Percentiles rank a stretch among this genome's conserved stretches.
Conservation (phyloP, 2,329 filamentous ascomycete genomes). For the Cercospora zeina region DNA sequence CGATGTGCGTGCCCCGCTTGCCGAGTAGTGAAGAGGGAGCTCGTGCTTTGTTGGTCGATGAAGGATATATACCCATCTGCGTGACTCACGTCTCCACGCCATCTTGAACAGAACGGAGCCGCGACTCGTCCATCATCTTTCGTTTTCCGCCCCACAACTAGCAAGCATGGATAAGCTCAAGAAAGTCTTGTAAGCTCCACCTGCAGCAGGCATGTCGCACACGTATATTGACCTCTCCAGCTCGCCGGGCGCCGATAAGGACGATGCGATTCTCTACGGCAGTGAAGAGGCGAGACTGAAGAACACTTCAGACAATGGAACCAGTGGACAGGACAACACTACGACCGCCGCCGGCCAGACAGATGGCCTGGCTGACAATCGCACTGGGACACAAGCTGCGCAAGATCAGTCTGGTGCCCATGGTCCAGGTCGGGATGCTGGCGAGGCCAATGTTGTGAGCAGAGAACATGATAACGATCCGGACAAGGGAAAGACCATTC, state of each 20-base stretch:
- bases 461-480: slow-evolving; percentile 17
- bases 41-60: slow-evolving; percentile 11
- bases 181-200: slow-evolving; percentile 44
- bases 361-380: slow-evolving; percentile 20
- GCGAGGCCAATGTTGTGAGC: not conserved
- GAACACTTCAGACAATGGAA: slow-evolving; percentile 15
- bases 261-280: slow-evolving; percentile 42
- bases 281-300: slow-evolving; percentile 23
- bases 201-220: not conserved
- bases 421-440: slow-evolving; percentile 18
- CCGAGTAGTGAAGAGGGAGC: slow-evolving; percentile 7
- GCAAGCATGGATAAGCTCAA: slow-evolving; percentile 49
- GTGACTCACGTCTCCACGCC: not conserved
- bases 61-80: not conserved
- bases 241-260: slow-evolving; percentile 39
- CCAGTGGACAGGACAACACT: not conserved
- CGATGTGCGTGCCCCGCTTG: slow-evolving; percentile 14
- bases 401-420: slow-evolving; percentile 20
- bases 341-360: slow-evolving; percentile 9
- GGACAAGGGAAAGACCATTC: slow-evolving; percentile 10
- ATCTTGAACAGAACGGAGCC: not conserved
- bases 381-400: slow-evolving; percentile 18
- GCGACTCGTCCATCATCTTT: not conserved
- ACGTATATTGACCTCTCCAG: slow-evolving; percentile 20
- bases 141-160: not conserved